Conservation (phyloP, 2,329 filamentous ascomycete genomes). For the Fusarium succisae region DNA sequence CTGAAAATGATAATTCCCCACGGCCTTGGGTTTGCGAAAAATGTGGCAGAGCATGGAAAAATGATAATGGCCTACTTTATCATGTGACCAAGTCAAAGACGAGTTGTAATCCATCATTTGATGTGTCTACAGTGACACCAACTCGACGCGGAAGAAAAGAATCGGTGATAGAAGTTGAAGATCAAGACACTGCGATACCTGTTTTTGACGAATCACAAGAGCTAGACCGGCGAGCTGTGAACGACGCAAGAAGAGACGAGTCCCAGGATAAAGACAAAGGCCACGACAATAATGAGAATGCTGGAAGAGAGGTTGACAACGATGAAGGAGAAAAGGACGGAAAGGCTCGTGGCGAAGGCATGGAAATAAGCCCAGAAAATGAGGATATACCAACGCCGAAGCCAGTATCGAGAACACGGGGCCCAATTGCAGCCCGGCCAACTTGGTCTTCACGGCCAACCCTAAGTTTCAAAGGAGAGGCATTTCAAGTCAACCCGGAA, state of each 20-base stretch:
- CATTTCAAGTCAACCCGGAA: constrained; percentile 35
- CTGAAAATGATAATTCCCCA: constrained; percentile 25
- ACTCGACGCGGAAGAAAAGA: constrained; percentile 29
- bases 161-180: constrained; percentile 6
- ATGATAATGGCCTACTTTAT: constrained; percentile 66
- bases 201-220: neutral
- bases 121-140: constrained; percentile 22
- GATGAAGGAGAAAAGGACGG: neutral
- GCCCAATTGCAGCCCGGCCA: constrained; percentile 27
- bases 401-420: constrained; percentile 18
- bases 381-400: constrained; percentile 2
- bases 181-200: constrained; percentile 1
- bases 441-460: constrained; percentile 33
- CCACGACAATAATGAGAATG: neutral
- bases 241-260: neutral
- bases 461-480: constrained; percentile 33
- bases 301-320: neutral
- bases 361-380: neutral
- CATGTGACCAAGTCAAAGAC: constrained; percentile 65
- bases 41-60: constrained; percentile 66
- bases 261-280: neutral
- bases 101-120: constrained; percentile 60
- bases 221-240: neutral
- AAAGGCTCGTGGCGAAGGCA: neutral
- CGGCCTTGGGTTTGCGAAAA: constrained; percentile 59